phyloP scores from a whole-genome alignment of 2,329 filamentous ascomycete genomes.

The Fusarium pseudograminearum region DNA sequence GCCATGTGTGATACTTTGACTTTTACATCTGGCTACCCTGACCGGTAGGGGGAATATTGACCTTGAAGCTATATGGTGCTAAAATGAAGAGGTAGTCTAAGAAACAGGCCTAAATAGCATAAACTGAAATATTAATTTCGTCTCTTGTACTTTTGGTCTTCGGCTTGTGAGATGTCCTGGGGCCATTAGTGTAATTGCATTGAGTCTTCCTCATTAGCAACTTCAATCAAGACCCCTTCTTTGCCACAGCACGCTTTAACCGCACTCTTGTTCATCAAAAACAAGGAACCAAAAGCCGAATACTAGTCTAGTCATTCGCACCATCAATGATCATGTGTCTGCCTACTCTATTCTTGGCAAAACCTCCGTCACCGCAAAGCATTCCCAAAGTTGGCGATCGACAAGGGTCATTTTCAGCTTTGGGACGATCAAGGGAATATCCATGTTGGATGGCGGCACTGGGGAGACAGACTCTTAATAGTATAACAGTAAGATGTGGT shows the following conservation, averaged over 20 bases:
- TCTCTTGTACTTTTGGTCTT: not conserved
- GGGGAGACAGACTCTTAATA: not conserved
- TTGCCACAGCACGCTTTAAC: not conserved
- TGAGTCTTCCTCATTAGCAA: not conserved
- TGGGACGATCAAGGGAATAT: constrained; percentile 19
- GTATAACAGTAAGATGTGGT: not conserved
- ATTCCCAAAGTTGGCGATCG: constrained; percentile 11
- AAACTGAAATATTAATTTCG: not conserved
- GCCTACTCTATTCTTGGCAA: constrained; percentile 2
- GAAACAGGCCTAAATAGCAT: not conserved
- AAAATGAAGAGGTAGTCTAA: not conserved
- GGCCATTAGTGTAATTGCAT: not conserved
- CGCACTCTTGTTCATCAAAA: not conserved
- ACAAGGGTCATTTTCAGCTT: constrained; percentile 31
- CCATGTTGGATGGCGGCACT: not conserved
- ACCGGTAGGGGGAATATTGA: no score
- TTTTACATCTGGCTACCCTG: no score
- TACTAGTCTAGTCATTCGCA: not conserved
- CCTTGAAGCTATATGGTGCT: no score
- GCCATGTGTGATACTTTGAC: constrained; percentile 20
- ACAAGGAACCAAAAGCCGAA: not conserved
- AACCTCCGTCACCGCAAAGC: constrained; percentile 9
- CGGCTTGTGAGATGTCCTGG: not conserved
- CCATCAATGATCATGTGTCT: not conserved
- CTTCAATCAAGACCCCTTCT: not conserved